Evolutionary conservation across 1,139 yeast species (phyloP), one percentile per base, ranked within the genome.

Genomic region (Meyerozyma elateridarum): DNA sequence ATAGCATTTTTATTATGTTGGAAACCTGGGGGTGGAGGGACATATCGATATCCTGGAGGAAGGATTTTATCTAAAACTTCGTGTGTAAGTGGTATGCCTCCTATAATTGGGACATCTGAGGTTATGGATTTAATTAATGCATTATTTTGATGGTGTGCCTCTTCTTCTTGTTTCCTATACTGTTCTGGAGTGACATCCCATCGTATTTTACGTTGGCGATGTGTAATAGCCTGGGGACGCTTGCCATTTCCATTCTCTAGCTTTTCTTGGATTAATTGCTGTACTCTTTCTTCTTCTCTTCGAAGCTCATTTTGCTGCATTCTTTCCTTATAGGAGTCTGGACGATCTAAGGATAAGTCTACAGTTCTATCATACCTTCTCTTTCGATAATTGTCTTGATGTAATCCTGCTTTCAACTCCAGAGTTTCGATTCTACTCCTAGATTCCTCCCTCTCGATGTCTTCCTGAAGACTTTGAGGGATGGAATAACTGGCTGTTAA

Each of bases 21-120:
- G 44, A 64, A 76, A 20, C 61, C 68, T 5, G 56, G 52, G 1
- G 88, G 85, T 1, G 70, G 69, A 1, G 57, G 50, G 1, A 73
- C 58, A 25, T 66, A 58, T 22, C 52, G 57, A 42, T 73, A 80
- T 0, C 82, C 84, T 7, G 54, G 40, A 0, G 87, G 88, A 21
- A 81, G 54, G 6, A 80, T 50, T 34, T 59, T 56, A 37, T 76
- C 72, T 9, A 80, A 56, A 15, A 69, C 59, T 17, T 61, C 72
- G 39, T 72, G 73, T 0, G 78, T 65, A 19, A 78, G 51, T 0
- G 68, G 64, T 4, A 74, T 57, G 2, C 77, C 73, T 35, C 61
- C 55, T 9, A 70, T 56, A 2, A 64, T 50, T 1, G 77, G 78
- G 2, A 61, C 51, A 31, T 60, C 18, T 14, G 31, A 13, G 13